A percentile compares a stretch with the other conserved stretches of the same genome.
Evolutionary conservation across 345 rosid genomes (phyloP).

Genomic region (Populus nigra): DNA sequence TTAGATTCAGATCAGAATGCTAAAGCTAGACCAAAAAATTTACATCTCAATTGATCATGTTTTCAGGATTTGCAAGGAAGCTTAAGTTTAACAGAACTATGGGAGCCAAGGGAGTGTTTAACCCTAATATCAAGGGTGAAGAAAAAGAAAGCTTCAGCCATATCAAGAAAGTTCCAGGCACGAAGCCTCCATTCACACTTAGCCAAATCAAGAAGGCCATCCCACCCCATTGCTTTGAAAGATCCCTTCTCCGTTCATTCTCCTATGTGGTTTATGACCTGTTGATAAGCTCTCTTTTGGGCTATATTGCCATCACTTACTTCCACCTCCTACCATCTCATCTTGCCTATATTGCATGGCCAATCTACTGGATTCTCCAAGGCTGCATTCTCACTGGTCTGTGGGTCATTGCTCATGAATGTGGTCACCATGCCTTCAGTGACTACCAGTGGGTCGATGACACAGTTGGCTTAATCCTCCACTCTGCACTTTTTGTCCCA

Average conservation of each 20-base stretch:
- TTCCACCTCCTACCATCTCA: constrained; percentile 6
- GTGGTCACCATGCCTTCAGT: constrained; percentile 25
- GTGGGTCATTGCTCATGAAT: constrained; percentile 19
- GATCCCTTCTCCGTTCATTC: constrained; percentile 8
- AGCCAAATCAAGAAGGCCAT: constrained; percentile 14
- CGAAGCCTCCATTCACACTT: constrained; percentile 22
- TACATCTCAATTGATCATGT: too few relatives aligned
- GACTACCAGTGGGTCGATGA: constrained; percentile 19
- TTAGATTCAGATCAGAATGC: too few relatives aligned
- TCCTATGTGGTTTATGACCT: constrained; percentile 10
- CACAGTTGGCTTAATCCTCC: constrained; percentile 22
- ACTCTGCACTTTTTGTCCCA: constrained; percentile 18
- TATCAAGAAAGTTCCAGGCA: neutral
- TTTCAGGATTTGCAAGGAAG: too few relatives aligned
- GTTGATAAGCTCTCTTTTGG: neutral
- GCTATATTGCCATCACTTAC: constrained; percentile 9
- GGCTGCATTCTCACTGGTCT: constrained; percentile 25
- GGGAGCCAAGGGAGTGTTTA: too few relatives aligned
- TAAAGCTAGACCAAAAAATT: too few relatives aligned
- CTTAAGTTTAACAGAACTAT: too few relatives aligned
- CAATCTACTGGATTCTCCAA: constrained; percentile 12
- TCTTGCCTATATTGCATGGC: constrained; percentile 12
- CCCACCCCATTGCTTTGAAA: constrained; percentile 18
- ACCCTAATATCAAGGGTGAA: too few relatives aligned
- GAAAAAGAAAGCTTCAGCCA: too few relatives aligned